Conservation (phyloP, 2,329 filamentous ascomycete species). For the Blastomyces emzantsi region DNA sequence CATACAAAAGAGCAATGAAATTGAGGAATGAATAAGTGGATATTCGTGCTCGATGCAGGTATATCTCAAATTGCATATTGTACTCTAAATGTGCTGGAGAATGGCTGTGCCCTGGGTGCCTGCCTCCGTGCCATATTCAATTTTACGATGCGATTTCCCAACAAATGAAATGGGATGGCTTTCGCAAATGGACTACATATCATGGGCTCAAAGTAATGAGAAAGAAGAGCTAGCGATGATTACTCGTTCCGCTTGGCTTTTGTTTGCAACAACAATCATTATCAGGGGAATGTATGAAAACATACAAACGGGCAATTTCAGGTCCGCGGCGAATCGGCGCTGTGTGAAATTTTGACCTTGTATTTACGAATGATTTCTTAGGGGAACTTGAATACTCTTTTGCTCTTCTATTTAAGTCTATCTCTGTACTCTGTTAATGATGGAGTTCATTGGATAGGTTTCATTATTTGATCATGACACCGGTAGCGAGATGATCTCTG, state of each 20-base stretch:
- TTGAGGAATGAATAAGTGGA: constrained; percentile 38
- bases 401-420: neutral
- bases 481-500: neutral
- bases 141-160: neutral
- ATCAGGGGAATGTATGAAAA: neutral
- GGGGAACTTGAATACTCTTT: neutral
- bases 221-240: neutral
- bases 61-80: neutral
- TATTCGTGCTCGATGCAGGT: neutral
- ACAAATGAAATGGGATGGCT: neutral
- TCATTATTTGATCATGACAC: neutral
- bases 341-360: neutral
- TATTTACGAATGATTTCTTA: neutral
- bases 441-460: neutral
- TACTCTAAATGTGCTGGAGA: neutral
- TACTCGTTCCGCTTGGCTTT: neutral
- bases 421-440: neutral
- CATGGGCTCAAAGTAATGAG: neutral
- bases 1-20: constrained; percentile 56
- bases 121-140: neutral
- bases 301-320: neutral
- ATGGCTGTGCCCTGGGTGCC: neutral
- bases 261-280: neutral
- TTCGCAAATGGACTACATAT: neutral
- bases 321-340: neutral